Evolutionary conservation across 495 filamentous ascomycete genomes (phyloP).

Genomic region (Zalerion maritima): DNA sequence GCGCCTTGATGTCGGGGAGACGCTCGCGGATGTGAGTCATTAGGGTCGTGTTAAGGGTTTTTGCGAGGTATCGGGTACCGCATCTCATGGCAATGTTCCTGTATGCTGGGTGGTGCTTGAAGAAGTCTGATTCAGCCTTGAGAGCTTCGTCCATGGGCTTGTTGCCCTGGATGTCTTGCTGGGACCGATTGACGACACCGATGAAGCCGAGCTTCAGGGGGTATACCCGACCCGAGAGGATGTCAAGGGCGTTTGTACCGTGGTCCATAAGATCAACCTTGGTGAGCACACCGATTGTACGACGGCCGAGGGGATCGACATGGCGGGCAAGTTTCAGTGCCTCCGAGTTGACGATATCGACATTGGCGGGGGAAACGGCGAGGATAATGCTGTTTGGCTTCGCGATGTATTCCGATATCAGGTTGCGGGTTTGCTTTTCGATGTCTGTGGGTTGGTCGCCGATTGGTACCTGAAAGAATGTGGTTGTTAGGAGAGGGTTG

Average conservation of each 20-base stretch:
- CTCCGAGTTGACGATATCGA: slow-evolving; percentile 97
- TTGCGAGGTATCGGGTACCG: slow-evolving; percentile 89
- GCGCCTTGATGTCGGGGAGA: slow-evolving; percentile 92
- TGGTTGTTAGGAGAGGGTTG: no score
- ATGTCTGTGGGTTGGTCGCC: slow-evolving; percentile 97
- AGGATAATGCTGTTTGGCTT: slow-evolving; percentile 98
- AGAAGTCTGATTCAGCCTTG: slow-evolving; percentile 85
- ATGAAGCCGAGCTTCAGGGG: slow-evolving; percentile 96
- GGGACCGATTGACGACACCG: slow-evolving; percentile 92
- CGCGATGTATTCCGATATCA: slow-evolving; percentile 97
- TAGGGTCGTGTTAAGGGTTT: slow-evolving; percentile 83
- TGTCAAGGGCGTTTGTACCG: slow-evolving; percentile 94
- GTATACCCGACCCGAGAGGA: slow-evolving; percentile 90
- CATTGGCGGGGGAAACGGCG: slow-evolving; percentile 93
- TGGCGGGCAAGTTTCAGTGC: slow-evolving; percentile 92
- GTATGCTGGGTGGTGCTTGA: slow-evolving; percentile 93
- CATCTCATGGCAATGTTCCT: slow-evolving; percentile 89
- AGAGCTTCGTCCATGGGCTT: slow-evolving; percentile 83
- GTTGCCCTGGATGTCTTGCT: slow-evolving; percentile 94
- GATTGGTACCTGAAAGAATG: slow-evolving; percentile 93
- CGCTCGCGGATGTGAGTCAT: slow-evolving; percentile 96
- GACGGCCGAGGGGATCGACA: slow-evolving; percentile 86
- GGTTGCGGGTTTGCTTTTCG: slow-evolving; percentile 92
- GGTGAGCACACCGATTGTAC: slow-evolving; percentile 94
- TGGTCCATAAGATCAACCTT: slow-evolving; percentile 99